Conservation (phyloP, 345 rosid genomes). For the Streptanthus diversifolius region DNA sequence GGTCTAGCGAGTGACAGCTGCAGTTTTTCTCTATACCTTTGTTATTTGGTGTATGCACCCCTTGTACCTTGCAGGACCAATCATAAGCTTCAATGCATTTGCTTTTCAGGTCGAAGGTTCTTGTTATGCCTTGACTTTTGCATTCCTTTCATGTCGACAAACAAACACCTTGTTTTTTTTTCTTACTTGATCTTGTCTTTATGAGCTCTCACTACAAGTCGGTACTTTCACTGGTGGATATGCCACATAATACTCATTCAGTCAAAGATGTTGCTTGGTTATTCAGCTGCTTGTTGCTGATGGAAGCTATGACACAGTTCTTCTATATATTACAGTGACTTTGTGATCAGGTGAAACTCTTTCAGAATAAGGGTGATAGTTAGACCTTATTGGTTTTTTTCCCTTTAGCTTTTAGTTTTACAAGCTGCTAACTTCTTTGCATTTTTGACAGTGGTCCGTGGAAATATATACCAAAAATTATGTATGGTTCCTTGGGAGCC, state of each 20-base stretch:
- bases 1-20: slow-evolving; percentile 39
- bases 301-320: slow-evolving; percentile 74
- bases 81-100: slow-evolving; percentile 88
- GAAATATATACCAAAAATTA: no score
- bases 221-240: slow-evolving; percentile 48
- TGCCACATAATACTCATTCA: slow-evolving; percentile 57
- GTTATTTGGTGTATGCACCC: slow-evolving; percentile 88
- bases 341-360: slow-evolving; percentile 63
- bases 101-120: slow-evolving; percentile 49
- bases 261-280: slow-evolving; percentile 58
- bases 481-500: no score
- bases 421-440: slow-evolving; percentile 7
- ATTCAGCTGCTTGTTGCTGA: slow-evolving; percentile 59
- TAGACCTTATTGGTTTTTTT: background rate
- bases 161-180: background rate
- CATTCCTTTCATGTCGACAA: background rate
- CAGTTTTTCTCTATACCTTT: slow-evolving; percentile 54
- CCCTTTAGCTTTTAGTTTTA: background rate
- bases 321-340: slow-evolving; percentile 68
- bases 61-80: slow-evolving; percentile 85
- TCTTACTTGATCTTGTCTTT: background rate
- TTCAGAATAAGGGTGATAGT: background rate
- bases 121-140: background rate
- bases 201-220: background rate
- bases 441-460: background rate